phyloP scores from a whole-genome alignment of 257 asterid genomes.

The Ilex asprella region DNA sequence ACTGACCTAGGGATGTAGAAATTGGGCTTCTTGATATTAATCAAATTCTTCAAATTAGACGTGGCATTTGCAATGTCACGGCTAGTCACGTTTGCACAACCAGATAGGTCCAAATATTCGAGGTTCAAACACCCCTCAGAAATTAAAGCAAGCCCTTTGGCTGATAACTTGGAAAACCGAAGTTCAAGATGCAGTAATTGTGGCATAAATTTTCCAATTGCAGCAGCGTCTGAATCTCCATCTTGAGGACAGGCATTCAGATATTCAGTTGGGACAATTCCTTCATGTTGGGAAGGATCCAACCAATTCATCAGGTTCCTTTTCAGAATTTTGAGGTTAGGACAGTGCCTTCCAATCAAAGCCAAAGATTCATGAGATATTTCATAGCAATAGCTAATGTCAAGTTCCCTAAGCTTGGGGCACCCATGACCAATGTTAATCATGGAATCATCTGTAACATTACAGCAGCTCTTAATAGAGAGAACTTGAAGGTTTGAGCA shows the following conservation, averaged over 20 bases:
- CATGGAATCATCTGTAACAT: slow-evolving; percentile 48
- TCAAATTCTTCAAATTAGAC: slow-evolving; percentile 49
- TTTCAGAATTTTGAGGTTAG: slow-evolving; percentile 34
- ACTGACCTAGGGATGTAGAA: slow-evolving; percentile 60
- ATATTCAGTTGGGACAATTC: slow-evolving; percentile 54
- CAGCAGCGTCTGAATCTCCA: slow-evolving; percentile 77
- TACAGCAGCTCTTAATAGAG: slow-evolving; percentile 65
- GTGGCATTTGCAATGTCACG: slow-evolving; percentile 52
- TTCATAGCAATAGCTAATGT: slow-evolving; percentile 77
- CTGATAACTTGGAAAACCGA: slow-evolving; percentile 53
- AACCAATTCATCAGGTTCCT: slow-evolving; percentile 72
- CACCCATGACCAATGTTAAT: slow-evolving; percentile 49
- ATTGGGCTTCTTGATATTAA: slow-evolving; percentile 55
- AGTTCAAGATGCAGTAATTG: slow-evolving; percentile 65
- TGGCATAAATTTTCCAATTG: slow-evolving; percentile 67
- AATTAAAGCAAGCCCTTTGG: slow-evolving; percentile 57
- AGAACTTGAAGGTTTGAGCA: slow-evolving; percentile 75
- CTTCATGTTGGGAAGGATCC: slow-evolving; percentile 56
- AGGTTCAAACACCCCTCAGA: slow-evolving; percentile 58
- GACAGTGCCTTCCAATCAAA: slow-evolving; percentile 46
- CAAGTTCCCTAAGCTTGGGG: slow-evolving; percentile 67
- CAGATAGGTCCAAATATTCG: slow-evolving; percentile 62
- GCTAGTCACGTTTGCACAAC: slow-evolving; percentile 60
- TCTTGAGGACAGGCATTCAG: slow-evolving; percentile 75
- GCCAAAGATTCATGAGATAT: slow-evolving; percentile 62